Conservation (phyloP, 805 yeast genomes). For the Ogataea methanolica region DNA sequence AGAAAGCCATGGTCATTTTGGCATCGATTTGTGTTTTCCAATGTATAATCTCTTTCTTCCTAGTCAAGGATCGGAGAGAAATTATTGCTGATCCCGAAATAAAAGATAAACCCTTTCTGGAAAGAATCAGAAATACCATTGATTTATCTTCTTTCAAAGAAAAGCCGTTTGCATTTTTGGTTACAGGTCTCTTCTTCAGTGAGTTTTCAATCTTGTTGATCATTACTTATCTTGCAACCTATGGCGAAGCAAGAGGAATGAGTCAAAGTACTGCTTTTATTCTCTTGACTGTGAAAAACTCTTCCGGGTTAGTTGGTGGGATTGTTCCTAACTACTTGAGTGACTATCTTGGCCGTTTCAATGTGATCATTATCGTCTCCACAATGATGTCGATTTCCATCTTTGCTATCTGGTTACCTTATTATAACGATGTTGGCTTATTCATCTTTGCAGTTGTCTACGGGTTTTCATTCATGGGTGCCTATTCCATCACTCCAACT, state of each 20-base stretch:
- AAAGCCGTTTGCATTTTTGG: slow-evolving; percentile 35
- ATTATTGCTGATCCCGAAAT: slow-evolving; percentile 24
- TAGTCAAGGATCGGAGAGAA: slow-evolving; percentile 40
- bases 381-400: slow-evolving; percentile 42
- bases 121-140: slow-evolving; percentile 29
- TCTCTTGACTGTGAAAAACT: slow-evolving; percentile 43
- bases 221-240: slow-evolving; percentile 50
- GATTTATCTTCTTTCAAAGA: slow-evolving; percentile 35
- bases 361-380: slow-evolving; percentile 43
- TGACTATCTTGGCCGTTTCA: slow-evolving; percentile 46
- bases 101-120: slow-evolving; percentile 3
- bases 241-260: slow-evolving; percentile 44
- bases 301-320: slow-evolving; percentile 38
- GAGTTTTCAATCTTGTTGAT: slow-evolving; percentile 46
- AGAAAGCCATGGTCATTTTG: slow-evolving; percentile 50
- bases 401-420: slow-evolving; percentile 60
- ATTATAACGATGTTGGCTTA: slow-evolving; percentile 34
- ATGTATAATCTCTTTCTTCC: slow-evolving; percentile 29
- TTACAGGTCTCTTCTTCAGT: slow-evolving; percentile 39
- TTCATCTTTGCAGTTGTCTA: slow-evolving; percentile 43
- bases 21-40: slow-evolving; percentile 43
- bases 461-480: slow-evolving; percentile 56
- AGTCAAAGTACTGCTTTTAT: slow-evolving; percentile 39
- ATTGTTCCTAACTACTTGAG: slow-evolving; percentile 27
- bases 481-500: slow-evolving; percentile 58